These are phyloP conservation scores for Phytopythium sindhum DNA, from an alignment of 352 stramenopile genomes.

Conservation along the genomic window DNA sequence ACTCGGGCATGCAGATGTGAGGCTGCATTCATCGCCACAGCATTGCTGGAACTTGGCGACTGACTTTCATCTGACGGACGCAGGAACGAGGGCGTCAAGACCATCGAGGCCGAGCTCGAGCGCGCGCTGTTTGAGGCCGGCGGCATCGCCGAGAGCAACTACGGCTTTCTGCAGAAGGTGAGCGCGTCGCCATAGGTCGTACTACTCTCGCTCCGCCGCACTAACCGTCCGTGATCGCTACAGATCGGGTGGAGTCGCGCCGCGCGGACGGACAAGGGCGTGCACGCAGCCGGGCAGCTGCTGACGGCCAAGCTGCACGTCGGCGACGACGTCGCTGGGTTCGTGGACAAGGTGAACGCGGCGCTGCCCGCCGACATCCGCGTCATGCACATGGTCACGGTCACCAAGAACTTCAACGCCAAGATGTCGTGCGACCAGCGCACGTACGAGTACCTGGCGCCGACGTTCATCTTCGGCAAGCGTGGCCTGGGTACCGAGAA, in stretches of 20 bases:
- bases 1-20: conserved; percentile 89
- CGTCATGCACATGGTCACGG: conserved; percentile 76
- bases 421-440: conserved; percentile 87
- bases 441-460: conserved; percentile 90
- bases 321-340: conserved; percentile 59
- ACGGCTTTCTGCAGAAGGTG: conserved; percentile 86
- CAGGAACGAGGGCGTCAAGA: conserved; percentile 86
- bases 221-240: neutral
- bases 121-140: conserved; percentile 84
- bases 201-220: neutral
- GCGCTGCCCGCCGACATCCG: conserved; percentile 79
- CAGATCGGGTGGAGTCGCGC: conserved; percentile 87
- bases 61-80: neutral
- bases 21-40: neutral
- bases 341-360: conserved; percentile 69
- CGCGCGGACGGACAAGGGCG: conserved; percentile 89
- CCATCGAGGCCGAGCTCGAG: conserved; percentile 90
- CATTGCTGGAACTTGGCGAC: neutral
- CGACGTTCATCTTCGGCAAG: conserved; percentile 84
- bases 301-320: conserved; percentile 86
- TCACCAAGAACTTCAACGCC: conserved; percentile 91
- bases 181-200: neutral
- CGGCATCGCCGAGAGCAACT: conserved; percentile 86
- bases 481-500: conserved; percentile 11
- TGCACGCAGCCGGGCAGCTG: conserved; percentile 85